Percentiles rank a stretch among this genome's conserved stretches.
phyloP scores from a whole-genome alignment of 1,139 yeast species.

The Nakaseomyces bracarensis region DNA sequence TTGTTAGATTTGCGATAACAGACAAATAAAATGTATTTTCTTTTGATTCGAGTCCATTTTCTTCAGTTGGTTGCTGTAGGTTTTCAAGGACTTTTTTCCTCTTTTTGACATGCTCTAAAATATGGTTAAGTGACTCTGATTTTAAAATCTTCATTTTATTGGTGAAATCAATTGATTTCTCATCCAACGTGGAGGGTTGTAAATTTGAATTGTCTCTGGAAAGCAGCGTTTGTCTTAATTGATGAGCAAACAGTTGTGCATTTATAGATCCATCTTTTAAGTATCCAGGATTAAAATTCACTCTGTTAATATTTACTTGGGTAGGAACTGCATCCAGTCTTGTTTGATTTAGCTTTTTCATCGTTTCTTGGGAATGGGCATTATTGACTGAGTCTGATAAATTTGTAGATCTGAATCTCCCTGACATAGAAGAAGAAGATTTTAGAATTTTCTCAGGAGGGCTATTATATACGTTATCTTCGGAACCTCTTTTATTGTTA shows the following conservation, averaged over 20 bases:
- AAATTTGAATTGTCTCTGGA: background rate
- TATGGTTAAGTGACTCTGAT: background rate
- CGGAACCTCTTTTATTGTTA: background rate
- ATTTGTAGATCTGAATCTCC: background rate
- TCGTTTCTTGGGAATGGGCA: too few species aligned
- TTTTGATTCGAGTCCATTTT: background rate
- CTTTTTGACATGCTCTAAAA: background rate
- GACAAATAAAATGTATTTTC: background rate
- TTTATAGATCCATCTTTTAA: background rate
- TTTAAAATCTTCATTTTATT: background rate
- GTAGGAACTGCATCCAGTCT: too few species aligned
- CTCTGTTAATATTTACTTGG: too few species aligned
- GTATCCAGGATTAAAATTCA: too few species aligned
- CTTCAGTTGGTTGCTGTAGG: background rate
- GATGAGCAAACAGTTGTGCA: background rate
- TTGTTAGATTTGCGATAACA: background rate
- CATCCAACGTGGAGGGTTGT: background rate
- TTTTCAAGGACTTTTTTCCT: background rate
- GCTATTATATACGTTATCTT: background rate
- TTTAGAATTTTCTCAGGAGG: background rate
- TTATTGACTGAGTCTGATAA: background rate
- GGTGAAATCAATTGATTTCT: background rate
- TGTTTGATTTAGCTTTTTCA: background rate
- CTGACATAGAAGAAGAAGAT: background rate
- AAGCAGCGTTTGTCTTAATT: background rate